Conservation (phyloP, 257 asterid genomes). For the Ehretia macrophylla region DNA sequence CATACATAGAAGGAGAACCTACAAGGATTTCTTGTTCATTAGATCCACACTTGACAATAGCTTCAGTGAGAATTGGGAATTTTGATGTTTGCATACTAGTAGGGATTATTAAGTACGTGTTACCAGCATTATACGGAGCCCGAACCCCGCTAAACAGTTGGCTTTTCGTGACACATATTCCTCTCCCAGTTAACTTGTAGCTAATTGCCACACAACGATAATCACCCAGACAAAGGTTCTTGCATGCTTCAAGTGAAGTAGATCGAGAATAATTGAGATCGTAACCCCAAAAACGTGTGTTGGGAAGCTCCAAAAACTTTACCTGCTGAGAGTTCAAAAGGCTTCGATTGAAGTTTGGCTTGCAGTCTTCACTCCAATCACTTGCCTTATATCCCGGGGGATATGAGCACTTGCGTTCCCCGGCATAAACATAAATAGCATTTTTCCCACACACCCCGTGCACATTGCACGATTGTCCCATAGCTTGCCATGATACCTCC, state of each 20-base stretch:
- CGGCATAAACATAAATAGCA: slow-evolving; percentile 35
- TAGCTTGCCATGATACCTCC: slow-evolving; percentile 53
- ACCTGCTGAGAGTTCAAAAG: slow-evolving; percentile 20
- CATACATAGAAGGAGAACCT: slow-evolving; percentile 22
- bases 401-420: slow-evolving; percentile 41
- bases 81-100: slow-evolving; percentile 18
- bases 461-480: slow-evolving; percentile 37
- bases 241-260: slow-evolving; percentile 37
- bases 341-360: slow-evolving; percentile 28
- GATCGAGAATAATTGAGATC: slow-evolving; percentile 33
- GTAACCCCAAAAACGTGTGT: slow-evolving; percentile 58
- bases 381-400: slow-evolving; percentile 49
- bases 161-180: slow-evolving; percentile 44
- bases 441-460: slow-evolving; percentile 44
- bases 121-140: slow-evolving; percentile 47
- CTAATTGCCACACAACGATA: slow-evolving; percentile 45
- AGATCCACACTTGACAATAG: slow-evolving; percentile 11
- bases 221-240: slow-evolving; percentile 27
- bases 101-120: slow-evolving; percentile 48
- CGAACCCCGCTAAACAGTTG: slow-evolving; percentile 50
- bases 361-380: slow-evolving; percentile 59
- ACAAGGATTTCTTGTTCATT: not conserved
- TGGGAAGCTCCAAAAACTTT: slow-evolving; percentile 45
- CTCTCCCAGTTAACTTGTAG: slow-evolving; percentile 44
- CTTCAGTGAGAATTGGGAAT: slow-evolving; percentile 28